Evolutionary conservation across 23 red algal genomes (phyloP).

Genomic region (Chondrus crispus): DNA sequence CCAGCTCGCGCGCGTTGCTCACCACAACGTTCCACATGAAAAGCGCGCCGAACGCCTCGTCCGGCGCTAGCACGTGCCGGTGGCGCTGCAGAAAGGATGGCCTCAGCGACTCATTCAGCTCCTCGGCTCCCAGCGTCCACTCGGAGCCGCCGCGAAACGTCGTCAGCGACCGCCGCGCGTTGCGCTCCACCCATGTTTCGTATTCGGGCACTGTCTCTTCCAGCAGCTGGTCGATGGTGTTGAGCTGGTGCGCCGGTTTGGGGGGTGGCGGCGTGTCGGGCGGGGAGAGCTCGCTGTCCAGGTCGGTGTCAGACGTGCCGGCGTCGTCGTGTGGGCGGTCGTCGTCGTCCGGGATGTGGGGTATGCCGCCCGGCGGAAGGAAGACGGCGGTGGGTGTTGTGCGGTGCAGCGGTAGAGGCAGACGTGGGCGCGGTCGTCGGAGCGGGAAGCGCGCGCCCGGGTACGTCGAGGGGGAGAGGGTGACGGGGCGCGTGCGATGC

Average conservation of each 20-base stretch:
- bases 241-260: background rate
- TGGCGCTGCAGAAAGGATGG: constrained; percentile 65
- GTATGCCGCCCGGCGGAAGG: background rate
- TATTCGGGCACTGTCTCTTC: constrained; percentile 34
- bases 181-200: constrained; percentile 12
- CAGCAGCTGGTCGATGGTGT: constrained; percentile 28
- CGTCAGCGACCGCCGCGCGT: constrained; percentile 1
- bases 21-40: constrained; percentile 84
- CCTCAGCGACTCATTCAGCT: constrained; percentile 78
- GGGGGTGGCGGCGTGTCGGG: background rate
- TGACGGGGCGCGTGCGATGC: background rate
- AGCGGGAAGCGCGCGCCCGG: background rate
- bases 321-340: background rate
- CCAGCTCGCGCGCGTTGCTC: constrained; percentile 67
- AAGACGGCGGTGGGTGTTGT: background rate
- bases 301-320: background rate
- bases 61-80: constrained; percentile 73
- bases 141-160: constrained; percentile 20
- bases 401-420: background rate
- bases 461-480: background rate
- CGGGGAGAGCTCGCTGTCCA: background rate
- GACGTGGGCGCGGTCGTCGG: background rate
- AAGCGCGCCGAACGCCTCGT: constrained; percentile 87
- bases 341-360: background rate
- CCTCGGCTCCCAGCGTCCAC: constrained; percentile 53